Conservation (phyloP, 2,329 filamentous ascomycete species). For the Parastagonospora avenae region DNA sequence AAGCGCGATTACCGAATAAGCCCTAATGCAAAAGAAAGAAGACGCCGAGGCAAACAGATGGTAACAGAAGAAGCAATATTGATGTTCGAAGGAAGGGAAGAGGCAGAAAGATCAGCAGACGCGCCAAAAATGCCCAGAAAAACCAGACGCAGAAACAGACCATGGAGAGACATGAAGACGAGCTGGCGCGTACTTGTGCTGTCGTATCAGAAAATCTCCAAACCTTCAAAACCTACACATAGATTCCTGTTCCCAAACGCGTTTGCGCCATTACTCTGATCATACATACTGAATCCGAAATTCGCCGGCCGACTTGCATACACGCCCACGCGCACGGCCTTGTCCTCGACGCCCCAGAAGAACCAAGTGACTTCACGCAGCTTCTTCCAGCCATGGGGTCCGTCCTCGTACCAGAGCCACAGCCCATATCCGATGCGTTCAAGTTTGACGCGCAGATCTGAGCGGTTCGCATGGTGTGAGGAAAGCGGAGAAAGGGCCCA, state of each 20-base stretch:
- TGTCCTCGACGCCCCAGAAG: conserved; percentile 64
- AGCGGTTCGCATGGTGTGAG: conserved; percentile 48
- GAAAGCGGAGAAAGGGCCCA: conserved; percentile 60
- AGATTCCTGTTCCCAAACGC: conserved; percentile 40
- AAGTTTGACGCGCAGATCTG: conserved; percentile 61
- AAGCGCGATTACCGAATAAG: no score
- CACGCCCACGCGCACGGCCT: conserved; percentile 62
- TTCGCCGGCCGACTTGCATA: conserved; percentile 63
- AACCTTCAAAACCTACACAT: conserved; percentile 49
- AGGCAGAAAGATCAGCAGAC: no score
- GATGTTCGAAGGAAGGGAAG: no score
- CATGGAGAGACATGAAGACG: not conserved
- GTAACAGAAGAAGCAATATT: no score
- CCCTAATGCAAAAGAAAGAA: no score
- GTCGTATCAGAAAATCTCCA: conserved; percentile 44
- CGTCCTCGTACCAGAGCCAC: conserved; percentile 63
- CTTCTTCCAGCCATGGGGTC: conserved; percentile 58
- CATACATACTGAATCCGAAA: conserved; percentile 46
- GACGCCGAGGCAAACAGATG: no score
- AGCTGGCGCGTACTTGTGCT: no score
- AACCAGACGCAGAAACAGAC: not conserved
- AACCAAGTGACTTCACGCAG: conserved; percentile 66
- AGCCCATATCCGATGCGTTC: conserved; percentile 62
- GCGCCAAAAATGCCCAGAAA: not conserved
- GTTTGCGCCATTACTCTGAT: conserved; percentile 31